Evolutionary conservation across 129 eudicot species (phyloP).

Genomic region (Solidago caesia): DNA sequence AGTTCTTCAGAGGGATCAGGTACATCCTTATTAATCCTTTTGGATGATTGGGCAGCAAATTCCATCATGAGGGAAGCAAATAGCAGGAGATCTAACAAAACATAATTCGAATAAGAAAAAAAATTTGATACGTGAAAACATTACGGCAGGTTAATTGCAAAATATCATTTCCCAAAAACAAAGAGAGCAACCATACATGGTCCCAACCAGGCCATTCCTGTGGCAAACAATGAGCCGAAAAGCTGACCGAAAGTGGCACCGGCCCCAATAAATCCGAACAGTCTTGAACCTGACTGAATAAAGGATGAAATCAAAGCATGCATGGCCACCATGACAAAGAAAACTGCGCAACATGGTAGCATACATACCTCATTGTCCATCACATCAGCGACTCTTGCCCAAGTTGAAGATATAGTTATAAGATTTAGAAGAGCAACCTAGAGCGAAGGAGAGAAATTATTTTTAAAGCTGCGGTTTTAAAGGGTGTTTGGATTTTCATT

Average conservation of each 20-base stretch:
- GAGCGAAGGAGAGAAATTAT: conserved; percentile 20
- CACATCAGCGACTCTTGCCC: conserved; percentile 97
- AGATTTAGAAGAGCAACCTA: conserved; percentile 90
- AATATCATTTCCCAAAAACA: not conserved
- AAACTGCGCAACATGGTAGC: conserved; percentile 16
- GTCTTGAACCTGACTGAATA: conserved; percentile 99
- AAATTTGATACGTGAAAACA: conserved; percentile 9
- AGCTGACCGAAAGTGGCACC: conserved; percentile 98
- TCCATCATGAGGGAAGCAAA: conserved; percentile 90
- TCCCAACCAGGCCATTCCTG: conserved; percentile 98
- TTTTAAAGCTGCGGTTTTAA: not conserved
- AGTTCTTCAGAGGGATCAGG: conserved; percentile 58
- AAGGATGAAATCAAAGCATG: conserved; percentile 41
- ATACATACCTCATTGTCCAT: conserved; percentile 86
- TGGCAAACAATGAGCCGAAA: conserved; percentile 88
- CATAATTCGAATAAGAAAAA: not conserved
- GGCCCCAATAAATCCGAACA: conserved; percentile 98
- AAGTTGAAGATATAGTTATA: conserved; percentile 94
- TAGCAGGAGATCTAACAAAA: conserved; percentile 69
- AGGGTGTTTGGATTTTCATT: not conserved
- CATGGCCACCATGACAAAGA: conserved; percentile 13
- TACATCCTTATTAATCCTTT: conserved; percentile 60
- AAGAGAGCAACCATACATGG: conserved; percentile 61
- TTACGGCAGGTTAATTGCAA: conserved; percentile 1
- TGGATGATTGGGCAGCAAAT: conserved; percentile 90